Base-by-base conservation (phyloP, 805 yeast species). In the Saccharomycopsis malanga region DNA sequence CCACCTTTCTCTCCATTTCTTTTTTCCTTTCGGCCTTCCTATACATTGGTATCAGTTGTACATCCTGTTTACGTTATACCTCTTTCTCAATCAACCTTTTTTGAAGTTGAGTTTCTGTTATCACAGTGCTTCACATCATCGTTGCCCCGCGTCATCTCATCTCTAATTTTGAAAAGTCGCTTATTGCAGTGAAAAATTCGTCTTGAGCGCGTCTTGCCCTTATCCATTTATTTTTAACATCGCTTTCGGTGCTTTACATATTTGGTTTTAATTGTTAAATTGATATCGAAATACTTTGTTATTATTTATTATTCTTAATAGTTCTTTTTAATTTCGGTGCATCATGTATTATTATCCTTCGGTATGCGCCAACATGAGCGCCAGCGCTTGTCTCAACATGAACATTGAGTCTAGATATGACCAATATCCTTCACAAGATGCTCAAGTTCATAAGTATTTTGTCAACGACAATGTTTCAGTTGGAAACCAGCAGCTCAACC, bases 281-380 rank as follows among this genome's bases (percentile, higher is more conserved):
- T 12, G 12, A 27, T 27, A 9, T 27, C 12, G 12, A 27, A 12
- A 7, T 27, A 9, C 12, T 27, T 7, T 27, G 12, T 27, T 27
- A 9, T 12, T 12, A 27, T 9, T n/a, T n/a, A n/a, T n/a, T n/a
- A n/a, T n/a, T n/a, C n/a, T n/a, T n/a, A n/a, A n/a, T n/a, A n/a
- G n/a, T n/a, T n/a, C n/a, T n/a, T n/a, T n/a, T n/a, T n/a, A n/a
- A n/a, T n/a, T n/a, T 7, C n/a, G 20, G 18, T 3, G 3, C 42
- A 46, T 17, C 29, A 51, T 51, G 54, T 49, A 44, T 44, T 51
- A 51, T 34, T 48, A 42, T 35, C 54, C 54, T 7, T 51, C 54
- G 17, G 38, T 38, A 22, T 48, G 52, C 30, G 17, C 52, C 21
- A 48, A 48, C 48, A 48, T 48, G 48, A 50, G 41, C 22, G 21